Evolutionary conservation across 108 stramenopile species (phyloP), one percentile per base, ranked within the genome.

Genomic region (Skeletonema tropicum): DNA sequence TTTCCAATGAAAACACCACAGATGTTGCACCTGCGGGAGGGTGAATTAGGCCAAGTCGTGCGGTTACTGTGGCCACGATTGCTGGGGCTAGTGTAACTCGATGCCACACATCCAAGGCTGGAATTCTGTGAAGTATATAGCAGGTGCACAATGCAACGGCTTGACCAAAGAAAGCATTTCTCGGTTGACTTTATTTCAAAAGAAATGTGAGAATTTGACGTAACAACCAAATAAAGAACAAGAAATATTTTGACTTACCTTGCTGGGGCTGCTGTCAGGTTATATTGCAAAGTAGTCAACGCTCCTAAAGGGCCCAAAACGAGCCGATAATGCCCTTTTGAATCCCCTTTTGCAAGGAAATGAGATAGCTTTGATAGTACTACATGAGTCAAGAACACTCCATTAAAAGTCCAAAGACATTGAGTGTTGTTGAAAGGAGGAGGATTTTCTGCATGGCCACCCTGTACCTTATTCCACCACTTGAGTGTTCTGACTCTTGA

Each of bases 11-110:
- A 31, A 68, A 74, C 3, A 68, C 58, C n/a, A 74, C 45, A 13
- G 66, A 30, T 25, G 66, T 36, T 14, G 73, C 73, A 42, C 73
- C 73, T 25, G 73, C 66, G 23, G 73, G 73, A 17, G 73, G 66
- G 19, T 74, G 73, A n/a, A 68, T 55, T 1, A 74, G 49, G 2
- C 66, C 66, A 23, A 74, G 42, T 41, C 68, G 66, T 17, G 68
- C 73, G 7, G 52, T 74, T 8, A 55, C 13, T 14, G 73, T 31
- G 30, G 33, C 25, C 13, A 57, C 66, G 21, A 73, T 67, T 29
- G 73, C 66, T 26, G 73, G 73, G 19, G 67, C 73, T 39, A 74
- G 35, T 25, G 66, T 52, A 38, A 19, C 30, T 31, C 66, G 46
- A 21, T 57, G 31, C 15, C 15, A 58, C 29, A 30, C 23, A 26